These are phyloP conservation scores for Cytospora piceae DNA, from an alignment of 2,329 filamentous ascomycete species.

Conservation along the genomic window DNA sequence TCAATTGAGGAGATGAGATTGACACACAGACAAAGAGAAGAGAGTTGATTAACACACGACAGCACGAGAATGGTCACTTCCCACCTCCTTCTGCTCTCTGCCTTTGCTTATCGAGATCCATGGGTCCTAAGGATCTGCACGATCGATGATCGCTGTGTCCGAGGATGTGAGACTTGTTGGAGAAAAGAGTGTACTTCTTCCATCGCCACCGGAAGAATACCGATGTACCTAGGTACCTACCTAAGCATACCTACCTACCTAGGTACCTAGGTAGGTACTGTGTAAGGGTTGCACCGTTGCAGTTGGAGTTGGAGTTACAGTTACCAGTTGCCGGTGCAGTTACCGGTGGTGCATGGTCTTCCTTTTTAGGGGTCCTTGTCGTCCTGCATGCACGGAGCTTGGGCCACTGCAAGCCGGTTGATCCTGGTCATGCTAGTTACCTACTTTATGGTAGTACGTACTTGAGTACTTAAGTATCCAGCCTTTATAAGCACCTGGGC, in stretches of 20 bases:
- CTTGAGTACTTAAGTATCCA: background rate
- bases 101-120: too few relatives aligned
- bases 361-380: background rate
- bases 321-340: too few relatives aligned
- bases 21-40: too few relatives aligned
- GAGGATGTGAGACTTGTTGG: background rate
- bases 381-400: slow-evolving; percentile 16
- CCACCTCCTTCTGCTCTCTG: too few relatives aligned
- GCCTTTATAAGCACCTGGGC: too few relatives aligned
- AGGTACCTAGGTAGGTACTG: too few relatives aligned
- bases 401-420: background rate
- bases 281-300: background rate
- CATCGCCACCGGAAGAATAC: background rate
- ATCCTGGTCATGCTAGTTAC: background rate
- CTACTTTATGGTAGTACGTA: background rate
- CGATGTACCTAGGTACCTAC: too few relatives aligned
- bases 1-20: background rate
- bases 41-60: too few relatives aligned
- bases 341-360: background rate
- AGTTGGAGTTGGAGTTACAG: background rate
- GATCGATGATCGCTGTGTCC: background rate
- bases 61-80: too few relatives aligned
- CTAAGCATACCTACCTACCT: too few relatives aligned
- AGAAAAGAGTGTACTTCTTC: background rate
- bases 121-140: too few relatives aligned